phyloP scores from a whole-genome alignment of 805 yeast species.

The Candida awuae region DNA sequence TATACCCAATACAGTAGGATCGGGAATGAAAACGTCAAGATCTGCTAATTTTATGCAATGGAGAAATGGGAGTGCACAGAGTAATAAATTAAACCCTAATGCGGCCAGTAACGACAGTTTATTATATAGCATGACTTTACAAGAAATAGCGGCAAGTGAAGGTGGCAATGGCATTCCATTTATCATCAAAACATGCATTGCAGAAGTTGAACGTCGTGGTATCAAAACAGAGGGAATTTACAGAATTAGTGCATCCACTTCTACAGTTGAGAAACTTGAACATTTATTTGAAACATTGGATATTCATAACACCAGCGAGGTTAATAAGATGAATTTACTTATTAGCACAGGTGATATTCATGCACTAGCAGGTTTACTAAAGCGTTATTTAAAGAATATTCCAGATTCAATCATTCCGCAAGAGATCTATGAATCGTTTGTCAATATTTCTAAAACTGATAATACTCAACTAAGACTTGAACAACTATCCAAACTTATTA shows the following conservation, averaged over 20 bases:
- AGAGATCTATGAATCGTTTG: slow-evolving; percentile 56
- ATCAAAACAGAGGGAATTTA: slow-evolving; percentile 79
- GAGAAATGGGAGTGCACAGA: slow-evolving; percentile 15
- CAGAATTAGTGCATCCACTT: slow-evolving; percentile 77
- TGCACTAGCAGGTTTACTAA: slow-evolving; percentile 80
- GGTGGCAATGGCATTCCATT: slow-evolving; percentile 51
- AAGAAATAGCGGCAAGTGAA: slow-evolving; percentile 56
- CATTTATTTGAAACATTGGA: slow-evolving; percentile 28
- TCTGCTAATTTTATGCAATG: slow-evolving; percentile 39
- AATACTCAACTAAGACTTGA: slow-evolving; percentile 28
- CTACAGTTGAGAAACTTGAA: slow-evolving; percentile 45
- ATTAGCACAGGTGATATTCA: slow-evolving; percentile 52
- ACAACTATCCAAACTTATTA: slow-evolving; percentile 39
- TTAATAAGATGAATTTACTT: slow-evolving; percentile 18
- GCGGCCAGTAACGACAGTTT: slow-evolving; percentile 14
- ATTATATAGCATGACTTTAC: slow-evolving; percentile 46
- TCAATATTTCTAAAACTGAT: slow-evolving; percentile 40
- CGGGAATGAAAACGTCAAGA: slow-evolving; percentile 38
- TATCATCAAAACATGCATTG: slow-evolving; percentile 61
- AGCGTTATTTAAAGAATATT: slow-evolving; percentile 75
- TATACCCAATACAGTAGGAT: slow-evolving; percentile 3
- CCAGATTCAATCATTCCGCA: slow-evolving; percentile 81
- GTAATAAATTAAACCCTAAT: slow-evolving; percentile 14
- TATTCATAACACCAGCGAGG: slow-evolving; percentile 26
- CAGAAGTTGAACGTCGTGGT: slow-evolving; percentile 73